phyloP scores from a whole-genome alignment of 768 basidiomycete genomes.

The Lactarius sanguifluus region DNA sequence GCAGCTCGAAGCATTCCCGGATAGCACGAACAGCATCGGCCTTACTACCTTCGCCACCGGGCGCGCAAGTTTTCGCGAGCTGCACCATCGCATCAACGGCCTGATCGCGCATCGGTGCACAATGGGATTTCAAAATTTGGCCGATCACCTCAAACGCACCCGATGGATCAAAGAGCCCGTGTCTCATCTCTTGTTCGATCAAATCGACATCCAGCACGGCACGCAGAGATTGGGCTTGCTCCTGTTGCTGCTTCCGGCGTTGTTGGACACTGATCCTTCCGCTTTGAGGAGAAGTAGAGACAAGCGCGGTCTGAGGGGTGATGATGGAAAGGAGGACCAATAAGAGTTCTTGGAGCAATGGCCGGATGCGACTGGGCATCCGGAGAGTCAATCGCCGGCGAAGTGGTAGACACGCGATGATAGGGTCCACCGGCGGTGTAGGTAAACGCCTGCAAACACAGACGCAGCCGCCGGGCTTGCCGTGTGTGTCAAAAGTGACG shows the following conservation, averaged over 20 bases:
- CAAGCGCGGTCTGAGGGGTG: conserved; percentile 63
- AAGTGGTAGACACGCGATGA: conserved; percentile 39
- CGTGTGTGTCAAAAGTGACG: conserved; percentile 64
- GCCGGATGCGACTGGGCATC: conserved; percentile 68
- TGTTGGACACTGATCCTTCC: conserved; percentile 27
- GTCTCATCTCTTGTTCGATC: conserved; percentile 78
- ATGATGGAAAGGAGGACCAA: conserved; percentile 56
- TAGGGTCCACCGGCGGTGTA: conserved; percentile 41
- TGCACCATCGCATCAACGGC: conserved; percentile 82
- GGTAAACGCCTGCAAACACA: conserved; percentile 46
- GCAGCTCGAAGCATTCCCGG: conserved; percentile 81
- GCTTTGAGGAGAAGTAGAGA: conserved; percentile 32
- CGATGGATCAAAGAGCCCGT: conserved; percentile 74
- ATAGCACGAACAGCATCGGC: conserved; percentile 71
- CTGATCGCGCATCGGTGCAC: conserved; percentile 89
- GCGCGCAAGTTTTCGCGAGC: conserved; percentile 58
- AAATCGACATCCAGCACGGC: conserved; percentile 69
- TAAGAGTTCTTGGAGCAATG: conserved; percentile 73
- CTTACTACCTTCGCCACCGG: conserved; percentile 53
- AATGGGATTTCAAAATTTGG: conserved; percentile 81
- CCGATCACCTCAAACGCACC: conserved; percentile 79
- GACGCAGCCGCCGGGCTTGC: conserved; percentile 47
- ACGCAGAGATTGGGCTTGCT: conserved; percentile 25
- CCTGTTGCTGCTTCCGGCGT: conserved; percentile 28
- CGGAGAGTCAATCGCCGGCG: conserved; percentile 55